Evolutionary conservation across 2,329 filamentous ascomycete species (phyloP).

Genomic region (Exserohilum rostratum): DNA sequence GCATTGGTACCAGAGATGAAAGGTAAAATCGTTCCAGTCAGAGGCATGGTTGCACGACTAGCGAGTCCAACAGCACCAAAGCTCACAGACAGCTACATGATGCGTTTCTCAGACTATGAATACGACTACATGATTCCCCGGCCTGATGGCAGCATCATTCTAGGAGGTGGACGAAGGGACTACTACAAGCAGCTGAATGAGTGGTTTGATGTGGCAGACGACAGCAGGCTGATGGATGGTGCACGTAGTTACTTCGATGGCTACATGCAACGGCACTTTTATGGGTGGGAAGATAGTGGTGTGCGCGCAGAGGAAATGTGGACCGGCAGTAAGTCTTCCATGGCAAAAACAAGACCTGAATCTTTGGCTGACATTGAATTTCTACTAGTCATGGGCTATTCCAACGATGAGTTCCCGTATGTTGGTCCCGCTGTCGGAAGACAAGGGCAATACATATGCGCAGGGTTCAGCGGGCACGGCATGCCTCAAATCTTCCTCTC

Average conservation of each 20-base stretch:
- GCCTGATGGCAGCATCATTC: slow-evolving; percentile 8
- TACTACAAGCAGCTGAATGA: slow-evolving; percentile 38
- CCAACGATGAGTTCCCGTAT: slow-evolving; percentile 20
- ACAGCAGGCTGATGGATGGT: slow-evolving; percentile 26
- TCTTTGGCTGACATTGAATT: background rate
- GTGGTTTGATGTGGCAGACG: slow-evolving; percentile 22
- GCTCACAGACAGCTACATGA: slow-evolving; percentile 26
- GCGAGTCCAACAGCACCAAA: slow-evolving; percentile 12
- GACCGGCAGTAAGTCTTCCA: slow-evolving; percentile 31
- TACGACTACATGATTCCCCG: slow-evolving; percentile 59
- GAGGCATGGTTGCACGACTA: slow-evolving; percentile 23
- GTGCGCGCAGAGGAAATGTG: slow-evolving; percentile 23
- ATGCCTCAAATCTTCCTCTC: slow-evolving; percentile 38
- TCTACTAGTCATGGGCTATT: slow-evolving; percentile 18
- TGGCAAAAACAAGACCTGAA: background rate
- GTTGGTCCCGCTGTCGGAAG: slow-evolving; percentile 14
- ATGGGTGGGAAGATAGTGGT: slow-evolving; percentile 27
- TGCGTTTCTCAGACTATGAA: slow-evolving; percentile 58
- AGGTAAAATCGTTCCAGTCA: slow-evolving; percentile 45
- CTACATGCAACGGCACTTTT: slow-evolving; percentile 35
- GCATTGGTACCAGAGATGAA: slow-evolving; percentile 42
- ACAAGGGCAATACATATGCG: slow-evolving; percentile 21
- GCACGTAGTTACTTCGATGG: slow-evolving; percentile 31
- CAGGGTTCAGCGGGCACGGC: slow-evolving; percentile 27
- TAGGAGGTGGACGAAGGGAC: slow-evolving; percentile 20